Evolutionary conservation across 2,329 filamentous ascomycete species (phyloP), one percentile per base, ranked within the genome.

Genomic region (Sporothrix sp.): DNA sequence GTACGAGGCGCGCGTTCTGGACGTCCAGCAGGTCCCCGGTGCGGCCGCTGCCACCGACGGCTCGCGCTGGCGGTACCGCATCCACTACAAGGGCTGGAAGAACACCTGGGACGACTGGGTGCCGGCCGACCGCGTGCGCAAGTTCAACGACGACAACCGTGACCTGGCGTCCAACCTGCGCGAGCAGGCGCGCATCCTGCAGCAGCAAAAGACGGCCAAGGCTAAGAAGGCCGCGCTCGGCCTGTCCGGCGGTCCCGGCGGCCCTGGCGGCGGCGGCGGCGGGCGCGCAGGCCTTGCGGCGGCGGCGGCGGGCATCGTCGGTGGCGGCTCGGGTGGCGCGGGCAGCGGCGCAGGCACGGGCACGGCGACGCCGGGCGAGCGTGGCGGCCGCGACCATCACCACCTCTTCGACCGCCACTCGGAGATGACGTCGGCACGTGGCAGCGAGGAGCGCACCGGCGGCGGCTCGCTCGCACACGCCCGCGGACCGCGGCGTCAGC

Each of bases 101-200:
- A 90, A 91, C 67, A 96, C 89, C 76, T 98, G 93, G 93, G 93
- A 98, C 71, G 93, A 98, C 71, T 97, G 91, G 91, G 93, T 97
- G 39, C 81, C 87, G 20, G 83, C 89, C 67, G 91, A 97, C 66
- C 87, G 93, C 58, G 84, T 98, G 54, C 84, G 90, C 63, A 96
- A 96, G 70, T 85, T 91, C 65, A 95, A 84, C 47, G 88, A 95
- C 51, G 93, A 97, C 69, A 96, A 97, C 70, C 87, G 87, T 63
- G 88, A 95, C 64, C 78, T 98, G 33, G 89, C 91, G 20, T 73
- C 74, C 50, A 83, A 85, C 65, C 74, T 90, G 27, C 76, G 82
- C 59, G 77, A 81, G 52, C 83, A 88, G 65, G 75, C 81, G 68
- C 82, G 81, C 59, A 70, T 71, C 50, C 75, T 77, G 59, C 73